Conservation (phyloP, 352 stramenopile genomes). For the Pythium utonaiense region DNA sequence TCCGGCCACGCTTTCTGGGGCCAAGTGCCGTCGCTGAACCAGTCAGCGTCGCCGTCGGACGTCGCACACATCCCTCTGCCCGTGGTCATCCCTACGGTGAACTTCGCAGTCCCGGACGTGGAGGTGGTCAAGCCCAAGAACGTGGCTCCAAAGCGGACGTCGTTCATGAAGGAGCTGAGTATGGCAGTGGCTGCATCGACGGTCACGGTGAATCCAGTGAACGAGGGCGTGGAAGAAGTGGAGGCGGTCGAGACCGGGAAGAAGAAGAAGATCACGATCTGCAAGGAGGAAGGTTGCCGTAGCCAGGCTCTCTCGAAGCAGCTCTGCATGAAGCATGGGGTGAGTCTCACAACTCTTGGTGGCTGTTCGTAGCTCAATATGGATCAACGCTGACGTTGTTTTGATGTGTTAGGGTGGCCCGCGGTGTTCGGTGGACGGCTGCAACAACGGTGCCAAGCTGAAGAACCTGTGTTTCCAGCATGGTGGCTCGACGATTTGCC, state of each 20-base stretch:
- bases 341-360: no score
- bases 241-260: neutral
- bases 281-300: slow-evolving; percentile 23
- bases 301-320: slow-evolving; percentile 22
- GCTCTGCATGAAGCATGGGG: slow-evolving; percentile 26
- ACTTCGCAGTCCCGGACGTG: neutral
- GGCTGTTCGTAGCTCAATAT: no score
- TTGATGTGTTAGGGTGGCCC: slow-evolving; percentile 13
- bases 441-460: slow-evolving; percentile 22
- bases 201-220: neutral
- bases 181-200: neutral
- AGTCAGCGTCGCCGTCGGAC: slow-evolving; percentile 4
- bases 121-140: neutral
- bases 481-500: slow-evolving; percentile 21
- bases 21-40: slow-evolving; percentile 19
- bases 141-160: neutral
- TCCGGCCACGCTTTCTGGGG: slow-evolving; percentile 23
- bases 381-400: no score
- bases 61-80: neutral
- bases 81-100: neutral
- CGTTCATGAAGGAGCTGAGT: slow-evolving; percentile 7
- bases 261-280: slow-evolving; percentile 33
- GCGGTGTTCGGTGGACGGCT: slow-evolving; percentile 13
- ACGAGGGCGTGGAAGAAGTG: neutral
- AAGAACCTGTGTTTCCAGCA: slow-evolving; percentile 25